Base-by-base conservation (phyloP, 768 basidiomycete species). In the Royoungia palumana region DNA sequence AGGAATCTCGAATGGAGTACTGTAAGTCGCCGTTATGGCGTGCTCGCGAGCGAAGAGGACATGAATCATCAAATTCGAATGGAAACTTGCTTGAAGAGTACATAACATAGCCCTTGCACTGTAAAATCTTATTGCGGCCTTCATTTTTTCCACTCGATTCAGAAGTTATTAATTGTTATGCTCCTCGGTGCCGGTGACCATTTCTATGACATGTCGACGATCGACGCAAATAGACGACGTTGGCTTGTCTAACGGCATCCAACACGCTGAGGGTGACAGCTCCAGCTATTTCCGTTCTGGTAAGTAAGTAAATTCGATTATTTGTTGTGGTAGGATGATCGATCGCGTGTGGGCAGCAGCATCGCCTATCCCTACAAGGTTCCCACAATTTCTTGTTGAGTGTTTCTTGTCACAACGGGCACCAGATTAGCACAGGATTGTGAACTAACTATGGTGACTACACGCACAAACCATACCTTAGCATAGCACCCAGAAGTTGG, bases 1-100 rank as follows among this genome's bases (percentile, higher is more conserved):
- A 62, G 64, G 21, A 66, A 60, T 16, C 58, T 66, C 12, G 44
- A 66, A 45, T 66, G 60, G 65, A 64, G 62, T 24, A 8, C 35
- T 6, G 54, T 58, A n/a, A 64, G 56, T 37, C 56, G 50, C 35
- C 64, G 64, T 22, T 65, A 65, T 50, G 61, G 51, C 4, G 49
- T 52, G 19, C 65, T 65, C 32, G 11, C 36, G 41, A 40, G 54
- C 40, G 48, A 53, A 10, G 20, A 9, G 10, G 64, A 65, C 46
- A 61, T 49, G 55, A 56, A 44, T n/a, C n/a, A n/a, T n/a, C n/a
- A n/a, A n/a, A n/a, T n/a, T n/a, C n/a, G n/a, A n/a, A n/a, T n/a
- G n/a, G n/a, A n/a, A n/a, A n/a, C n/a, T n/a, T n/a, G n/a, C n/a
- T n/a, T n/a, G n/a, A n/a, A n/a, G n/a, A n/a, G n/a, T n/a, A n/a